These are phyloP conservation scores for Moniliella sp. DNA, from an alignment of 1,284 basidiomycete species.

Conservation along the genomic window DNA sequence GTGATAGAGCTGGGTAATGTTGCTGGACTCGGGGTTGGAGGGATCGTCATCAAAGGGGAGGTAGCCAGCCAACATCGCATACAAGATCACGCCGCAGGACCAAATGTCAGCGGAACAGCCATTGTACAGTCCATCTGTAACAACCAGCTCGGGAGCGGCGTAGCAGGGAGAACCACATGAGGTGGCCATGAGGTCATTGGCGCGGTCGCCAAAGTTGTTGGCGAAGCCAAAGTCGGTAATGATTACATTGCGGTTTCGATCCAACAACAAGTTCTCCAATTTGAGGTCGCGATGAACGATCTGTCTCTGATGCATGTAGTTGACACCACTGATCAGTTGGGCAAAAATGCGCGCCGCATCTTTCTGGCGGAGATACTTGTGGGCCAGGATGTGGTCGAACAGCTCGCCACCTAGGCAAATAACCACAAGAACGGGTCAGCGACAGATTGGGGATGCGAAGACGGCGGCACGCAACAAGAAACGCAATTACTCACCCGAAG, in stretches of 20 bases:
- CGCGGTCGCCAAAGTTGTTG: slow-evolving; percentile 58
- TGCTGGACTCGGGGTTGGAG: slow-evolving; percentile 91
- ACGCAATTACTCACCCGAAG: slow-evolving; percentile 45
- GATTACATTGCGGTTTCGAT: slow-evolving; percentile 91
- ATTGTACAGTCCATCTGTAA: slow-evolving; percentile 86
- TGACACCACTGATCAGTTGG: slow-evolving; percentile 91
- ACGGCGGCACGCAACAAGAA: too few relatives aligned
- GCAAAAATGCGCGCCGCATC: slow-evolving; percentile 90
- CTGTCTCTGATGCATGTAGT: slow-evolving; percentile 96
- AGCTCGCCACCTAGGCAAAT: slow-evolving; percentile 85
- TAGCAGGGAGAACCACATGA: slow-evolving; percentile 94
- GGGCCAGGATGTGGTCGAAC: slow-evolving; percentile 95
- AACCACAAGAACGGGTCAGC: too few relatives aligned
- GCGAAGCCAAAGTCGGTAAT: slow-evolving; percentile 99
- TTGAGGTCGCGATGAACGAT: slow-evolving; percentile 98
- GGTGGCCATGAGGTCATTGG: slow-evolving; percentile 93
- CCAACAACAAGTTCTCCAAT: slow-evolving; percentile 86
- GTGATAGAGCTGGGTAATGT: slow-evolving; percentile 97
- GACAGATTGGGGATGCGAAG: too few relatives aligned
- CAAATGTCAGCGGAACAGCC: slow-evolving; percentile 98
- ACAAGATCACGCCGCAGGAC: slow-evolving; percentile 95
- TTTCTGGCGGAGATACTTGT: slow-evolving; percentile 83
- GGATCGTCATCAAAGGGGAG: slow-evolving; percentile 99
- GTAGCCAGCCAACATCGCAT: slow-evolving; percentile 96
- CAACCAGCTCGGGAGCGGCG: slow-evolving; percentile 94